Evolutionary conservation across 768 basidiomycete species (phyloP), one percentile per base, ranked within the genome.

Genomic region (Leucocoprinus leucothites): DNA sequence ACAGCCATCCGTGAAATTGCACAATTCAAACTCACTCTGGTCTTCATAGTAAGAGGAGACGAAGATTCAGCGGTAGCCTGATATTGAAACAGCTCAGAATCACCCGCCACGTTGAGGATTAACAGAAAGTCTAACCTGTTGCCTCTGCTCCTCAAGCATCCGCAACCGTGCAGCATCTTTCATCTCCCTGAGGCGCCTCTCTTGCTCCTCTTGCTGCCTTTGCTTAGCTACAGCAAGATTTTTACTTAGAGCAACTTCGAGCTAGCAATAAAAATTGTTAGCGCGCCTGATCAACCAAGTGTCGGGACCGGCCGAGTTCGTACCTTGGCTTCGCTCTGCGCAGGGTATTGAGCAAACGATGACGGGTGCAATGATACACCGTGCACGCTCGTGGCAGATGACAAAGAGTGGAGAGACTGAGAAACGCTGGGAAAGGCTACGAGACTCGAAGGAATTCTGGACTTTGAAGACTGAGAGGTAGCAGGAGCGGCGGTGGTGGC

Each of bases 281-380:
- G 55, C 9, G 38, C 16, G 3, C 19, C 31, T 51, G 22, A n/a
- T 28, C n/a, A n/a, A n/a, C n/a, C n/a, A 40, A 24, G 19, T 19
- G 41, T 26, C 1, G 36, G 11, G 11, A 24, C 42, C 41, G 56
- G 38, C n/a, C 24, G 31, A n/a, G 41, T 24, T 64, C 71, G 54
- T 40, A 88, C 88, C 80, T 90, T 88, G 38, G 86, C 87, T 69
- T 90, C 84, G 62, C 88, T 88, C 68, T 88, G 82, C 3, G 83
- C 81, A 31, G 82, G 81, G 34, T 81, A 80, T 55, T 82, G 79
- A 1, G 83, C 81, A 64, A 86, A 86, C 84, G 87, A 84, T 63
- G 74, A 80, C 1, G 81, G 82, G 69, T 91, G 88, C 1, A 91
- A 72, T 0, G 82, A 72, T 25, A 91, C 77, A 61, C 76, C 77